Conservation (phyloP, 1,139 yeast species). For the Lodderomyces metapsilosis region DNA sequence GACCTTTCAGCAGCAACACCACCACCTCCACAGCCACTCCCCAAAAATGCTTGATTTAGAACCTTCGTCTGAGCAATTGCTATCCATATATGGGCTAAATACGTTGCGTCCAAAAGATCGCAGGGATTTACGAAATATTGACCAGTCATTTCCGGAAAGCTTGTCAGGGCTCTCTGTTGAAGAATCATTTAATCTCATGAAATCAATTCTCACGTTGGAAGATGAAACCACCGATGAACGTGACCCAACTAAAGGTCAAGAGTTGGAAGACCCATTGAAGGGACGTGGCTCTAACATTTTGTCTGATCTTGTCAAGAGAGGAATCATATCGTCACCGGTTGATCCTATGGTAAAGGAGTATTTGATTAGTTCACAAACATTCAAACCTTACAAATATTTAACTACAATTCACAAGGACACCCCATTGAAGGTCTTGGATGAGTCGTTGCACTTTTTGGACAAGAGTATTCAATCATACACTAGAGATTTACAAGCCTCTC, state of each 20-base stretch:
- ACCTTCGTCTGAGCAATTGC: conserved; percentile 10
- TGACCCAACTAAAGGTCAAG: conserved; percentile 10
- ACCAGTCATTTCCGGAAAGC: conserved; percentile 22
- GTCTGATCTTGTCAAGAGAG: conserved; percentile 38
- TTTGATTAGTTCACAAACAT: conserved; percentile 68
- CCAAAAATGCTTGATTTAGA: conserved; percentile 1
- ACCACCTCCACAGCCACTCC: not conserved
- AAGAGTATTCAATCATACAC: conserved; percentile 61
- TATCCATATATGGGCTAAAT: conserved; percentile 26
- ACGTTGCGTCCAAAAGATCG: conserved; percentile 24
- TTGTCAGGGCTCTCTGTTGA: conserved; percentile 23
- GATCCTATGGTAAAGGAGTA: conserved; percentile 51
- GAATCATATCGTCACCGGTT: conserved; percentile 34
- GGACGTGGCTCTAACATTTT: conserved; percentile 47
- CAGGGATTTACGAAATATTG: conserved; percentile 21
- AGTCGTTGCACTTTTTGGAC: conserved; percentile 60
- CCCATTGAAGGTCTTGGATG: conserved; percentile 56
- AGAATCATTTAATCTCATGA: conserved; percentile 31
- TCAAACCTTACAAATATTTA: conserved; percentile 69
- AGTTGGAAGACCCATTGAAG: conserved; percentile 55
- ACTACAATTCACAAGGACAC: conserved; percentile 70
- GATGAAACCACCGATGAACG: conserved; percentile 1
- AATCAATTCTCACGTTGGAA: conserved; percentile 21
- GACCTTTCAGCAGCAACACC: too few species aligned
- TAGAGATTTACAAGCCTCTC: conserved; percentile 61